Percentiles rank a stretch among this genome's conserved stretches.
phyloP scores from a whole-genome alignment of 129 eudicot species.

The Dittrichia graveolens region DNA sequence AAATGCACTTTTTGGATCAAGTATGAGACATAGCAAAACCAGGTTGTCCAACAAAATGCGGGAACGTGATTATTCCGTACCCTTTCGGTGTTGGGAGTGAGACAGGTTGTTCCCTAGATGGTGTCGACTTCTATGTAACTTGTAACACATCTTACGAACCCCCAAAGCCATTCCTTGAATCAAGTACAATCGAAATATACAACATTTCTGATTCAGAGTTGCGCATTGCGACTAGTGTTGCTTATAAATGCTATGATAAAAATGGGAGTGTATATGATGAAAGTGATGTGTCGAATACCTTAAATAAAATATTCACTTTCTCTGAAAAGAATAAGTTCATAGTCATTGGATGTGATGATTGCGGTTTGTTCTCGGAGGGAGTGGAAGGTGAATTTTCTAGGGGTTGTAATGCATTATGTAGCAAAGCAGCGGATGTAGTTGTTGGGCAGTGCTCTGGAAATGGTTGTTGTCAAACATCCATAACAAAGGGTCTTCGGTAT shows the following conservation, averaged over 20 bases:
- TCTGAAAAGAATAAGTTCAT: too few species aligned
- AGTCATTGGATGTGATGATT: too few species aligned
- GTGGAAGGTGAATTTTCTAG: not conserved
- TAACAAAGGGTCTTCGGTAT: conserved; percentile 34
- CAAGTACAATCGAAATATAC: not conserved
- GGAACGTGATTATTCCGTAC: conserved; percentile 32
- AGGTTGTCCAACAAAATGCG: conserved; percentile 8
- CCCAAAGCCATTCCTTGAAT: too few species aligned
- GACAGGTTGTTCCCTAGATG: conserved; percentile 29
- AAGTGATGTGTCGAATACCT: not conserved
- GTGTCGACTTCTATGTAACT: too few species aligned
- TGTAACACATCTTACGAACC: too few species aligned
- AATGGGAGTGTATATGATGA: not conserved
- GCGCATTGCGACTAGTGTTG: conserved; percentile 3
- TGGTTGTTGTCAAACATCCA: conserved; percentile 53
- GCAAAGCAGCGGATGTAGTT: not conserved
- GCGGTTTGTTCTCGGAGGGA: too few species aligned
- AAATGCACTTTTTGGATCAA: too few species aligned
- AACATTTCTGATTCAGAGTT: conserved; percentile 30
- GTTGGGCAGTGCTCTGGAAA: conserved; percentile 42
- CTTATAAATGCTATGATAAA: conserved; percentile 16
- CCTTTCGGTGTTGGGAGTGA: conserved; percentile 38
- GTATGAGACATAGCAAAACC: not conserved
- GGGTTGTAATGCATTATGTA: conserved; percentile 30
- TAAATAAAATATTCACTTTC: not conserved